phyloP scores from a whole-genome alignment of 345 rosid genomes.

The Toxicodendron radicans region DNA sequence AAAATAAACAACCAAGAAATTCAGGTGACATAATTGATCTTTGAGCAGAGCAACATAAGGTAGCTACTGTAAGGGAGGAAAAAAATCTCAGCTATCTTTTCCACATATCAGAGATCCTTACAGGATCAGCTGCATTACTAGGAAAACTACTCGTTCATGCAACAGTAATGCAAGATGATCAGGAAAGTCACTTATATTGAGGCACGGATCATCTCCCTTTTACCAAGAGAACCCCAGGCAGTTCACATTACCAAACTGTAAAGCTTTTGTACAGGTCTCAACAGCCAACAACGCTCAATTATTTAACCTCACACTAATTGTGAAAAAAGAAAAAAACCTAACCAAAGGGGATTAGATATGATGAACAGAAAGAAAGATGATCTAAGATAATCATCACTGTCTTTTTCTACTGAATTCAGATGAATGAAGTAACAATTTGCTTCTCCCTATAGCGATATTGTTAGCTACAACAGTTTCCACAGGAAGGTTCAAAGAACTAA shows the following conservation, averaged over 20 bases:
- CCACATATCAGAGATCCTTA: background rate
- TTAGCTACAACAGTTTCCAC: background rate
- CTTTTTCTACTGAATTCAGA: background rate
- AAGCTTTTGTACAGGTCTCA: background rate
- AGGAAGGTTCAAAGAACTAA: background rate
- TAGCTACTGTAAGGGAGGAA: background rate
- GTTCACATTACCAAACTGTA: background rate
- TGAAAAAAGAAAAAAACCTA: background rate
- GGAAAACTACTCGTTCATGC: background rate
- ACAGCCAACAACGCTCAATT: too few relatives aligned
- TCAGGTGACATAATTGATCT: background rate
- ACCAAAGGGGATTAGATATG: background rate
- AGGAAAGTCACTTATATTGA: background rate
- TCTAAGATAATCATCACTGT: background rate
- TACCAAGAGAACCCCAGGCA: background rate
- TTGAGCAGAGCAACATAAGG: background rate
- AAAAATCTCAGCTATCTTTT: background rate
- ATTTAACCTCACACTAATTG: too few relatives aligned
- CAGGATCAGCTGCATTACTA: constrained; percentile 3
- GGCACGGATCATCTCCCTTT: background rate
- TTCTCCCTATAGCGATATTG: background rate
- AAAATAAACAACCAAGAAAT: background rate
- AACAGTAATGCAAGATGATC: background rate
- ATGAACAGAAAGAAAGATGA: background rate
- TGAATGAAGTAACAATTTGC: background rate